These are phyloP conservation scores for Centrapalus pauciflorus DNA, from an alignment of 129 eudicot species.

Conservation along the genomic window DNA sequence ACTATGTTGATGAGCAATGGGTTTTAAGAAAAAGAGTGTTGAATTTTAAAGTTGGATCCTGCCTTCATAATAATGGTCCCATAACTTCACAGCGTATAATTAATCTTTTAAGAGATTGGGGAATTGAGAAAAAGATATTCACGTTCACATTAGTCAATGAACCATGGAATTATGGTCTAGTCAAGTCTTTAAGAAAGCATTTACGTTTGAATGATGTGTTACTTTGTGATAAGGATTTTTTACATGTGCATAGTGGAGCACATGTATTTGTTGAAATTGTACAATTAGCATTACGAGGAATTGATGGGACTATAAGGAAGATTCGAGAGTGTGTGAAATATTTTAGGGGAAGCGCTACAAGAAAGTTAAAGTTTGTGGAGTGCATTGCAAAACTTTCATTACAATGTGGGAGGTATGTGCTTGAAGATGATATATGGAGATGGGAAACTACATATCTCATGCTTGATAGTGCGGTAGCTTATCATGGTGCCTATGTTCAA, in stretches of 20 bases:
- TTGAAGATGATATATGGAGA: not conserved
- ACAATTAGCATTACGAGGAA: not conserved
- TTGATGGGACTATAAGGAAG: not conserved
- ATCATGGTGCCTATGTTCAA: not conserved
- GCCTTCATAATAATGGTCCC: conserved; percentile 9
- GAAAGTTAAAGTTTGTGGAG: not conserved
- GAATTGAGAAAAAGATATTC: not conserved
- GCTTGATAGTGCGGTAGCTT: not conserved
- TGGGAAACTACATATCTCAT: not conserved
- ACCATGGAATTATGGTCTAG: too few relatives aligned
- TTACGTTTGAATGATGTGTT: too few relatives aligned
- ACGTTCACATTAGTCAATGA: not conserved
- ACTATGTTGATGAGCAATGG: conserved; percentile 11
- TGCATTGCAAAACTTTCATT: not conserved
- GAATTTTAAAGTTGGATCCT: not conserved
- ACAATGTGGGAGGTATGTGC: not conserved
- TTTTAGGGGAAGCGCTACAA: not conserved
- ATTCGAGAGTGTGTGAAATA: not conserved
- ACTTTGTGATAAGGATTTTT: too few relatives aligned
- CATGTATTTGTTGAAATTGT: not conserved
- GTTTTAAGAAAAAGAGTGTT: not conserved
- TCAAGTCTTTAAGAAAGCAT: too few relatives aligned
- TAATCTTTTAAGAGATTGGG: conserved; percentile 4
- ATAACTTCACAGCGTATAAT: not conserved
- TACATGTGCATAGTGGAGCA: not conserved